These are phyloP conservation scores for Lasiosphaeria hispida DNA, from an alignment of 495 filamentous ascomycete species.

Conservation along the genomic window DNA sequence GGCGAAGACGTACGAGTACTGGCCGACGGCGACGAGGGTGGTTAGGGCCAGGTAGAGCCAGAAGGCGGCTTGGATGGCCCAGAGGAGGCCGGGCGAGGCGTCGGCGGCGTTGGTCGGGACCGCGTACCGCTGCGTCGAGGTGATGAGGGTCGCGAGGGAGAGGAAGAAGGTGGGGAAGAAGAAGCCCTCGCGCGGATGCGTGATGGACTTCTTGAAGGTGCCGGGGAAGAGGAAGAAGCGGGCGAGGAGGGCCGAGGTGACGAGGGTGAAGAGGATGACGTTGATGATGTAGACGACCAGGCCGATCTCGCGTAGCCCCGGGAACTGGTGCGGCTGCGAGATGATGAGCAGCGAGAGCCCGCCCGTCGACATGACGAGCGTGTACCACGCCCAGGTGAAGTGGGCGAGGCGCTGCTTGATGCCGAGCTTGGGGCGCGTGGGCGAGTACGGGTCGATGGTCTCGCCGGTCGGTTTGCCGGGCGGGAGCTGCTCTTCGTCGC, in stretches of 20 bases:
- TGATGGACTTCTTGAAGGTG: slow-evolving; percentile 52
- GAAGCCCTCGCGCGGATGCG: slow-evolving; percentile 62
- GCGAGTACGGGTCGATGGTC: neutral
- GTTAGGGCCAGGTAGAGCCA: slow-evolving; percentile 52
- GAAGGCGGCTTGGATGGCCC: slow-evolving; percentile 46
- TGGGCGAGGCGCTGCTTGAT: slow-evolving; percentile 52
- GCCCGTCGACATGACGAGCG: slow-evolving; percentile 65
- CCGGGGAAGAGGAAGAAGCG: slow-evolving; percentile 58
- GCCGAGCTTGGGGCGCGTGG: slow-evolving; percentile 16
- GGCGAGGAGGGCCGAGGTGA: slow-evolving; percentile 50
- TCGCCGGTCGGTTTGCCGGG: neutral
- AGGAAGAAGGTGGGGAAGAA: slow-evolving; percentile 70
- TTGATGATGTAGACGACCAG: slow-evolving; percentile 62
- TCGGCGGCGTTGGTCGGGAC: slow-evolving; percentile 38
- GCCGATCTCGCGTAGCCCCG: slow-evolving; percentile 58
- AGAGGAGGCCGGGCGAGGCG: slow-evolving; percentile 34
- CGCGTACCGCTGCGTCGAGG: slow-evolving; percentile 59
- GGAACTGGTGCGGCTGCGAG: slow-evolving; percentile 57
- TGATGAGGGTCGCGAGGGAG: slow-evolving; percentile 61
- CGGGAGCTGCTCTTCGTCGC: neutral
- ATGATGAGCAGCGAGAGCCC: slow-evolving; percentile 62
- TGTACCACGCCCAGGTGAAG: slow-evolving; percentile 76
- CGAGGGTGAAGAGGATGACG: slow-evolving; percentile 55
- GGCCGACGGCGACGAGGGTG: slow-evolving; percentile 45
- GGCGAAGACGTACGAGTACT: slow-evolving; percentile 53